These are phyloP conservation scores for Phylloporus sp. DNA, from an alignment of 768 basidiomycete genomes.

Conservation along the genomic window DNA sequence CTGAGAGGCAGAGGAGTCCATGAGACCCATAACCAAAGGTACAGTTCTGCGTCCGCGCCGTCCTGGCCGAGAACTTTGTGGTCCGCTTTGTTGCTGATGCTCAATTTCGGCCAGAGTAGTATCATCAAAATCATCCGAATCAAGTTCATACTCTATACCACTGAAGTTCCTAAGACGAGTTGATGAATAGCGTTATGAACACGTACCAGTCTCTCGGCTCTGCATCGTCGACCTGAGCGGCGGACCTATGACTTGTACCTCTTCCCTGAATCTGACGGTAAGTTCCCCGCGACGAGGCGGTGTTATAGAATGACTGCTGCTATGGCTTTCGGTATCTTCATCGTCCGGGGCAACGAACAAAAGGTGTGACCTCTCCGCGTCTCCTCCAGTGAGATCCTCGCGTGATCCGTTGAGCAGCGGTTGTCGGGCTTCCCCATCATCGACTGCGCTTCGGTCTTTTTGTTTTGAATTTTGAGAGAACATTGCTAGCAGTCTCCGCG, in stretches of 20 bases:
- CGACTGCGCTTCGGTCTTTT: conserved; percentile 24
- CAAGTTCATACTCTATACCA: conserved; percentile 74
- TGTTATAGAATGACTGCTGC: conserved; percentile 30
- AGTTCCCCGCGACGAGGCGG: conserved; percentile 37
- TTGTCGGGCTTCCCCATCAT: conserved; percentile 43
- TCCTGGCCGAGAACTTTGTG: conserved; percentile 27
- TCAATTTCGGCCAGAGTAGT: conserved; percentile 29
- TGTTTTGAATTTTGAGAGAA: conserved; percentile 29
- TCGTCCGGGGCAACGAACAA: conserved; percentile 56
- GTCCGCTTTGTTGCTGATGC: conserved; percentile 23
- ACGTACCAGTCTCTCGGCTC: conserved; percentile 81
- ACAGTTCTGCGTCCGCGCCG: conserved; percentile 51
- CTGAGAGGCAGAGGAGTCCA: conserved; percentile 58
- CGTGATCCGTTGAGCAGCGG: conserved; percentile 53
- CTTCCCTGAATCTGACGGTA: conserved; percentile 62
- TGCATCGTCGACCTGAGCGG: conserved; percentile 66
- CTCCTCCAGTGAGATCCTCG: conserved; percentile 36
- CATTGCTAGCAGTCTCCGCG: conserved; percentile 17
- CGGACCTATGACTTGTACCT: conserved; percentile 65
- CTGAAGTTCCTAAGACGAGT: conserved; percentile 7
- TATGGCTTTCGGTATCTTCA: conserved; percentile 44
- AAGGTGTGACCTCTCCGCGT: conserved; percentile 26
- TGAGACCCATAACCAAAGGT: conserved; percentile 77
- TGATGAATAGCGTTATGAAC: conserved; percentile 15
- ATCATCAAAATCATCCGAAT: conserved; percentile 78